Percentiles rank a stretch among this genome's conserved stretches.
Evolutionary conservation across 371 early-diverging fungal species (phyloP).

Genomic region (Zychaea mexicana): DNA sequence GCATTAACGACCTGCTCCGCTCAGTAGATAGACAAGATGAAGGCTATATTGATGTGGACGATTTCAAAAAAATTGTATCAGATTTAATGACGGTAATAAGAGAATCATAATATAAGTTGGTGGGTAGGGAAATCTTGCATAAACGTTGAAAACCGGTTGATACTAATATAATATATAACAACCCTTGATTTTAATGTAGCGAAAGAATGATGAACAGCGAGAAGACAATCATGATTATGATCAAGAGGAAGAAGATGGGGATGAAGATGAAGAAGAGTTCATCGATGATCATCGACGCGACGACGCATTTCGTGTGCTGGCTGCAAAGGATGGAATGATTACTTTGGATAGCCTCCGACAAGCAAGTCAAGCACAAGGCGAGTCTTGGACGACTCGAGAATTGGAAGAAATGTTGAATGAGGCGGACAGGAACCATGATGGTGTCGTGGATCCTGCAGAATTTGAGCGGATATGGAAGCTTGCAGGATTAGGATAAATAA

Average conservation of each 20-base stretch:
- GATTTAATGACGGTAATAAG: constrained; percentile 30
- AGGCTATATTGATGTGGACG: constrained; percentile 26
- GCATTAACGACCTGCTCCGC: constrained; percentile 24
- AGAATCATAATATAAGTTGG: too few species aligned
- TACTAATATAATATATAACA: too few species aligned
- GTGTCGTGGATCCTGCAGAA: constrained; percentile 36
- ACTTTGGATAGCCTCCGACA: constrained; percentile 27
- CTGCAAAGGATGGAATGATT: constrained; percentile 22
- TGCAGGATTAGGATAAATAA: constrained; percentile 22
- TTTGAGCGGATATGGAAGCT: constrained; percentile 33
- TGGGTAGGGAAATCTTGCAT: too few species aligned
- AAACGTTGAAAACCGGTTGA: too few species aligned
- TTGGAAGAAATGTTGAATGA: constrained; percentile 42
- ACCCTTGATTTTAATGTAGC: too few species aligned
- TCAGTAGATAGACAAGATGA: constrained; percentile 29
- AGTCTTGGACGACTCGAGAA: constrained; percentile 28
- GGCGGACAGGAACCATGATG: constrained; percentile 44
- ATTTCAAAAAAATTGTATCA: constrained; percentile 29
- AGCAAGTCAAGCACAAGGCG: constrained; percentile 28
- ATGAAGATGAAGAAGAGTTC: constrained; percentile 10
- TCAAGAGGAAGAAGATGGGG: neutral
- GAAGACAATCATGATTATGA: constrained; percentile 1
- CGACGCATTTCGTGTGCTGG: constrained; percentile 17
- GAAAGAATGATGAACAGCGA: constrained; percentile 8
- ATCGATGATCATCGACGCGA: neutral